Evolutionary conservation across 2,329 filamentous ascomycete genomes (phyloP), one percentile per base, ranked within the genome.

Genomic region (Paecilomyces sp.): DNA sequence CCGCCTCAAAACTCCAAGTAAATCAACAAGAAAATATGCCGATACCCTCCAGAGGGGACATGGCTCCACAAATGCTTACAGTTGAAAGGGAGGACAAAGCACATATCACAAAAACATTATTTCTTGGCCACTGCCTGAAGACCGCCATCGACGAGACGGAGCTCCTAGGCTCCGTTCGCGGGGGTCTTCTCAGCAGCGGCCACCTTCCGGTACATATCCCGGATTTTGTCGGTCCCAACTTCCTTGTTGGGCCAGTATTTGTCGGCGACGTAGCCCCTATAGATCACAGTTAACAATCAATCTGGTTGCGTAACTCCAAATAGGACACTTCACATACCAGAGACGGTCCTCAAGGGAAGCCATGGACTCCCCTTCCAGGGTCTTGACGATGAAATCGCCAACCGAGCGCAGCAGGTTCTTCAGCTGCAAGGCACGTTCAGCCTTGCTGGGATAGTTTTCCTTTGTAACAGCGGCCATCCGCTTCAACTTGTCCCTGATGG

Each of bases 241-340:
- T 77, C 76, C 64, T 77, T 77, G 65, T 79, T 79, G 15, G 77
- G 76, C 77, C 78, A 80, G 62, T 79, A 78, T 25, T 74, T 73
- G 22, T 70, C 66, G 18, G 75, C 74, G 55, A 78, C 77, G 62
- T 77, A 77, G 58, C 76, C 73, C 78, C 77, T 80, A 34, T 36
- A 18, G 53, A 47, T 58, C 52, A 15, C 60, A 22, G 63, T 77
- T 62, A 75, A 68, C 57, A 62, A 50, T 41, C 7, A 30, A 4
- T 58, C 18, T 2, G 15, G 24, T 18, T 28, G 30, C 33, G 52
- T 54, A 7, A 51, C 41, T 51, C 13, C 54, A 31, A 34, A 57
- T 30, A 25, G 25, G 9, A 31, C 5, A 34, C 15, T 47, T 47
- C n/a, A 72, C 74, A 65, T 73, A 79, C 77, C 78, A 80, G 57